phyloP scores from a whole-genome alignment of 352 stramenopile genomes.

The Globisporangium orthogonon region DNA sequence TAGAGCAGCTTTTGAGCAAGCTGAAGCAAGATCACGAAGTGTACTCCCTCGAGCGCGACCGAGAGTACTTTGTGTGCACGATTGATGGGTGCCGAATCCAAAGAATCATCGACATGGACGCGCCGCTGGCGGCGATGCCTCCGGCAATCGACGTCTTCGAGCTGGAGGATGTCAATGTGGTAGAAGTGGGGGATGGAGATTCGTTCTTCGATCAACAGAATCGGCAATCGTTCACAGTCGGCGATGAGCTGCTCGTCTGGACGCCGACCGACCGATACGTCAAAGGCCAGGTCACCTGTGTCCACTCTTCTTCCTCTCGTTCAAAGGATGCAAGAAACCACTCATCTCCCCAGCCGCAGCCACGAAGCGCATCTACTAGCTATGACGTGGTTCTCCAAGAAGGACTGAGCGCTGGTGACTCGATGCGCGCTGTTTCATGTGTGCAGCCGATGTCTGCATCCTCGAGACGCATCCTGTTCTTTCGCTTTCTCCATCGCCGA shows the following conservation, averaged over 20 bases:
- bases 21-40: slow-evolving; percentile 18
- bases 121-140: slow-evolving; percentile 18
- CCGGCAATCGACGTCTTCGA: slow-evolving; percentile 37
- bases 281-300: slow-evolving; percentile 9
- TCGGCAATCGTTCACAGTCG: slow-evolving; percentile 7
- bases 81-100: slow-evolving; percentile 21
- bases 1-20: slow-evolving; percentile 34
- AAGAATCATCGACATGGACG: slow-evolving; percentile 25
- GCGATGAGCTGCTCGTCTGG: slow-evolving; percentile 16
- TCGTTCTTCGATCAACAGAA: not conserved
- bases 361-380: not conserved
- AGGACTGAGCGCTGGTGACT: slow-evolving; percentile 9
- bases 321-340: not conserved
- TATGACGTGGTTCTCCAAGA: slow-evolving; percentile 19
- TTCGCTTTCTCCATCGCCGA: slow-evolving; percentile 41
- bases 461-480: slow-evolving; percentile 15
- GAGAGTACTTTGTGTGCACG: slow-evolving; percentile 18
- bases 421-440: slow-evolving; percentile 5
- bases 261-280: slow-evolving; percentile 19
- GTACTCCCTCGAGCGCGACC: slow-evolving; percentile 8
- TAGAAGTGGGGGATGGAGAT: not conserved
- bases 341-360: not conserved
- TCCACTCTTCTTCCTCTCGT: not conserved
- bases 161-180: slow-evolving; percentile 14
- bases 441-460: slow-evolving; percentile 2